phyloP scores from a whole-genome alignment of 2,329 filamentous ascomycete genomes.

The Aphanocladium album region DNA sequence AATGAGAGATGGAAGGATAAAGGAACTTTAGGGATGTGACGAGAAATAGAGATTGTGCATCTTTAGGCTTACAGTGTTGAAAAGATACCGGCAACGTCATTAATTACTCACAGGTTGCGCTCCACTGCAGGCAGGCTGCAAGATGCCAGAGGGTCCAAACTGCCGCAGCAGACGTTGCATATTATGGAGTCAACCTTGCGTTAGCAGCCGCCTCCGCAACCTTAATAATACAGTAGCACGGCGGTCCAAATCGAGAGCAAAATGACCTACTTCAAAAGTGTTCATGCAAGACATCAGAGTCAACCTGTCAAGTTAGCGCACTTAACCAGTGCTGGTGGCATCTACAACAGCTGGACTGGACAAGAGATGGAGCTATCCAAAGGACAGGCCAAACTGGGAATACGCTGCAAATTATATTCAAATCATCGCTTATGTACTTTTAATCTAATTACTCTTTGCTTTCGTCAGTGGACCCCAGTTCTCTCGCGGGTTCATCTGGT shows the following conservation, averaged over 20 bases:
- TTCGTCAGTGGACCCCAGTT: conserved; percentile 87
- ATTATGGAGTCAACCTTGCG: not conserved
- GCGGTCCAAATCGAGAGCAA: too few species aligned
- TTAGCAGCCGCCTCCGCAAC: not conserved
- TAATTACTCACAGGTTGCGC: not conserved
- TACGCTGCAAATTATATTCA: not conserved
- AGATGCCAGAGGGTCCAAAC: not conserved
- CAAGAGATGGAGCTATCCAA: too few species aligned
- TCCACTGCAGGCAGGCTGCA: not conserved
- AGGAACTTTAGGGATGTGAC: too few species aligned
- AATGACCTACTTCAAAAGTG: too few species aligned
- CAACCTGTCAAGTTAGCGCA: too few species aligned
- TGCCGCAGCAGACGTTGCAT: not conserved
- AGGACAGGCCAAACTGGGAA: too few species aligned
- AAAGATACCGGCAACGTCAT: not conserved
- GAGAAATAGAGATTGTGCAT: not conserved
- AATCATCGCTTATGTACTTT: conserved; percentile 26
- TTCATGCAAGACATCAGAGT: too few species aligned
- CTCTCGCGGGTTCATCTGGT: conserved; percentile 82
- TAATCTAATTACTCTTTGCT: conserved; percentile 52
- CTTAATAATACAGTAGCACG: not conserved
- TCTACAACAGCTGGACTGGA: too few species aligned
- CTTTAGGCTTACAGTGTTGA: not conserved
- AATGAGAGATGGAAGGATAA: not conserved
- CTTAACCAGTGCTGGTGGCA: too few species aligned